phyloP scores from a whole-genome alignment of 2,329 filamentous ascomycete genomes.

The Metarhizium brunneum region DNA sequence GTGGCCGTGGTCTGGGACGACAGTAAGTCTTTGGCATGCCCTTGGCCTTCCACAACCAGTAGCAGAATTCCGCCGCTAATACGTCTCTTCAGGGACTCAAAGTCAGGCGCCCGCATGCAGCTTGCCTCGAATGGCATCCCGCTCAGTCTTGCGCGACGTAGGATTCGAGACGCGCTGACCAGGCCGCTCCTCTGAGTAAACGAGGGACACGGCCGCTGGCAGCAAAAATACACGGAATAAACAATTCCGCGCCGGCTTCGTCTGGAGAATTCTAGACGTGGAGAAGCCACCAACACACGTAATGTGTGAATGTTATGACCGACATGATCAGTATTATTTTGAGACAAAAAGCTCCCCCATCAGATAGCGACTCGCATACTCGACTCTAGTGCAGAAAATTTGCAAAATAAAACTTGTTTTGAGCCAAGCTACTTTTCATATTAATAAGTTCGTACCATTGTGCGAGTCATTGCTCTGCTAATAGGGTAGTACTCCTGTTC shows the following conservation, averaged over 20 bases:
- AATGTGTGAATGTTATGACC: conserved; percentile 1
- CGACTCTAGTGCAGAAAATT: conserved; percentile 1
- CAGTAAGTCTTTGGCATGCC: conserved; percentile 8
- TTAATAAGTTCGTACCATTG: background rate
- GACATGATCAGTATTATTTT: conserved; percentile 1
- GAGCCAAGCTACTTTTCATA: background rate
- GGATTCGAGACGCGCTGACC: conserved; percentile 8
- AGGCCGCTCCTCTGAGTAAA: conserved; percentile 3
- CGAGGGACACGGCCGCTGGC: too few relatives aligned
- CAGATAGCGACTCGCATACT: conserved; percentile 1
- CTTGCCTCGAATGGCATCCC: background rate
- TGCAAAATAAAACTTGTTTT: background rate
- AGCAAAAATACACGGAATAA: background rate
- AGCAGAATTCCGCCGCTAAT: background rate
- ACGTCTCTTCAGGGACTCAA: conserved; percentile 1
- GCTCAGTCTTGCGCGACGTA: conserved; percentile 4
- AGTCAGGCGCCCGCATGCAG: background rate
- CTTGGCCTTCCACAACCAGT: background rate
- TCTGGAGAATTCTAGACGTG: background rate
- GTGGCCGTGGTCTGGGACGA: conserved; percentile 23
- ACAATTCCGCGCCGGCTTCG: background rate
- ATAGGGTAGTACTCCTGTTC: background rate
- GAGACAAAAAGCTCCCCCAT: conserved; percentile 1
- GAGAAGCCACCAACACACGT: background rate
- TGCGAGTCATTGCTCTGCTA: background rate